Conservation (phyloP, 108 stramenopile genomes). For the Hondaea fermentalgiana region DNA sequence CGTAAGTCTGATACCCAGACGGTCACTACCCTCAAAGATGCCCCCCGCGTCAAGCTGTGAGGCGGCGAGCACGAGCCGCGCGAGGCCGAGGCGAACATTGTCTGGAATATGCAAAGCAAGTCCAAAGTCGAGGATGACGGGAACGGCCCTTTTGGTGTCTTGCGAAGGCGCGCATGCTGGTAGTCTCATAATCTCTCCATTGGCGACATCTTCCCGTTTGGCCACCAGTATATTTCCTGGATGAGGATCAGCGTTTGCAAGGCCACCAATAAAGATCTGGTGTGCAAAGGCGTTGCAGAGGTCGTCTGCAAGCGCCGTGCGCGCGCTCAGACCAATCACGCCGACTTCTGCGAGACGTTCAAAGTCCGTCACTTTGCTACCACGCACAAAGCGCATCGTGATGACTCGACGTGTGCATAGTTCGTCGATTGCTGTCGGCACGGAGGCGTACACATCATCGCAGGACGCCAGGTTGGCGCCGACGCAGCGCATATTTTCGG, state of each 20-base stretch:
- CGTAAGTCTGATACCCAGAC: conserved; percentile 30
- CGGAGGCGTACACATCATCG: conserved; percentile 14
- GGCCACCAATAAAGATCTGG: conserved; percentile 52
- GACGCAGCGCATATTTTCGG: conserved; percentile 39
- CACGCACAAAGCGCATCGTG: conserved; percentile 67
- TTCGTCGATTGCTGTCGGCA: conserved; percentile 38
- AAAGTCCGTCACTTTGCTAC: conserved; percentile 37
- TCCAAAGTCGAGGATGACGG: conserved; percentile 52
- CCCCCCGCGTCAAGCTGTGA: conserved; percentile 26
- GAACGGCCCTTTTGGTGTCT: background rate
- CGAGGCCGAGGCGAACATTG: conserved; percentile 23
- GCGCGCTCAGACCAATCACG: conserved; percentile 29
- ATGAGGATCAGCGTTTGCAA: conserved; percentile 70
- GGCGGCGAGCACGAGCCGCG: conserved; percentile 22
- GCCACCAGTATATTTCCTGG: conserved; percentile 57
- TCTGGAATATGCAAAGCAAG: conserved; percentile 36
- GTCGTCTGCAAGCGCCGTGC: conserved; percentile 40
- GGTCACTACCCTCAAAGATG: conserved; percentile 28
- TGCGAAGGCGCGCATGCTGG: background rate
- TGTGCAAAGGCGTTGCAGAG: conserved; percentile 56
- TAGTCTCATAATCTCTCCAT: background rate
- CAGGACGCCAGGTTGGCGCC: background rate
- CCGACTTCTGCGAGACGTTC: background rate
- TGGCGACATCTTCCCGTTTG: background rate
- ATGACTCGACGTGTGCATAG: conserved; percentile 44